These are phyloP conservation scores for Debaryomyces hansenii DNA, from an alignment of 805 yeast genomes.

Conservation along the genomic window DNA sequence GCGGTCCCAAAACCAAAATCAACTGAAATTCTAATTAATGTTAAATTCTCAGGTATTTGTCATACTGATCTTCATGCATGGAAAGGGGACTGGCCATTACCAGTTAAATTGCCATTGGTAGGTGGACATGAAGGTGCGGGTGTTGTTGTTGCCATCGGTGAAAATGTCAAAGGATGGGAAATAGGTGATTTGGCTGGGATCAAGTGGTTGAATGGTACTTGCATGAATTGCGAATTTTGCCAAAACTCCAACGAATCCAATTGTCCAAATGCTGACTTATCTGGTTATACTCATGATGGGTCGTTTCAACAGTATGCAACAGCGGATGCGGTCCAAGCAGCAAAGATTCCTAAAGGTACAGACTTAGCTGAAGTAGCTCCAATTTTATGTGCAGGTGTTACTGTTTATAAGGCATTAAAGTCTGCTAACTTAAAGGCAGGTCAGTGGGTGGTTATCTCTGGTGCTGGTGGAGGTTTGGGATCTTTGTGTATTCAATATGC, in stretches of 20 bases:
- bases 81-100: slow-evolving; percentile 49
- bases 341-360: slow-evolving; percentile 54
- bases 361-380: slow-evolving; percentile 61
- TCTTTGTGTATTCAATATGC: slow-evolving; percentile 76
- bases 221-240: slow-evolving; percentile 44
- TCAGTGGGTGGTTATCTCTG: slow-evolving; percentile 73
- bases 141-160: slow-evolving; percentile 44
- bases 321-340: slow-evolving; percentile 65
- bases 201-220: slow-evolving; percentile 49
- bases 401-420: slow-evolving; percentile 68
- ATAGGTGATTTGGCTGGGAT: slow-evolving; percentile 45
- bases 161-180: slow-evolving; percentile 42
- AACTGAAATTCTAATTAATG: slow-evolving; percentile 42
- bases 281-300: slow-evolving; percentile 76
- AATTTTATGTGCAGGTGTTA: slow-evolving; percentile 66
- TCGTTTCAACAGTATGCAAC: slow-evolving; percentile 68
- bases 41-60: slow-evolving; percentile 48
- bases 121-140: slow-evolving; percentile 54
- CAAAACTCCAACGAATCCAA: slow-evolving; percentile 45
- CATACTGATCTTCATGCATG: slow-evolving; percentile 50
- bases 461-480: slow-evolving; percentile 85
- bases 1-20: slow-evolving; percentile 44
- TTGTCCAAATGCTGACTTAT: slow-evolving; percentile 65
- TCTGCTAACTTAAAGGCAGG: slow-evolving; percentile 59
- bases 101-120: slow-evolving; percentile 45